Conservation (phyloP, 202 grass and related monocot genomes). For the Digitaria exilis region DNA sequence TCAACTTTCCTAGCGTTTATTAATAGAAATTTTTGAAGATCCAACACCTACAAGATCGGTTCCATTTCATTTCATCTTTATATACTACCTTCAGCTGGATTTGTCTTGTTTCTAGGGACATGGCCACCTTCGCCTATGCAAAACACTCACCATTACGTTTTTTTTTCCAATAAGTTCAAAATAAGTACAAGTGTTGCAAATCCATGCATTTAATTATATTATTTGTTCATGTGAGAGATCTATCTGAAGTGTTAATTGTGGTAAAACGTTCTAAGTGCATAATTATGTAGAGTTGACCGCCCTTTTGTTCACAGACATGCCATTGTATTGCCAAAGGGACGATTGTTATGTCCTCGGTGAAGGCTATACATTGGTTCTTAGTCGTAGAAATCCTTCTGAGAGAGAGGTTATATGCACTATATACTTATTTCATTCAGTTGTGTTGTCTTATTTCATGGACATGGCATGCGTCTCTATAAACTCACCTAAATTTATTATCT, state of each 20-base stretch:
- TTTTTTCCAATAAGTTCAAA: neutral
- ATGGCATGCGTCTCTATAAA: neutral
- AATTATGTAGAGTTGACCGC: neutral
- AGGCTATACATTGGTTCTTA: neutral
- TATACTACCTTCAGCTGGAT: neutral
- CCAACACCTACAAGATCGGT: neutral
- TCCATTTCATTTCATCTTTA: slow-evolving; percentile 3
- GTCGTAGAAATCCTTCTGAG: neutral
- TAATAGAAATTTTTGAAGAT: neutral
- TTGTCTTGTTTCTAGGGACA: neutral
- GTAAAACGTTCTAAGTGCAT: neutral
- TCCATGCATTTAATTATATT: neutral
- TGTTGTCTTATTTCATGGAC: neutral
- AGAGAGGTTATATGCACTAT: neutral
- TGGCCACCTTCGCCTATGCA: neutral
- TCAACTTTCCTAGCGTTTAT: neutral
- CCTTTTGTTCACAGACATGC: neutral
- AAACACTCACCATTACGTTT: neutral
- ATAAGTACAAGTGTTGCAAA: neutral
- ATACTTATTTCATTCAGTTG: neutral
- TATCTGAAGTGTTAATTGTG: neutral
- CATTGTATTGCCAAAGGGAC: neutral
- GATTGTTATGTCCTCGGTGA: neutral
- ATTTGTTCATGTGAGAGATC: neutral
- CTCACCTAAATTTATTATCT: neutral